These are phyloP conservation scores for Cicer arietinum DNA, from an alignment of 306 rosid species.

Conservation along the genomic window DNA sequence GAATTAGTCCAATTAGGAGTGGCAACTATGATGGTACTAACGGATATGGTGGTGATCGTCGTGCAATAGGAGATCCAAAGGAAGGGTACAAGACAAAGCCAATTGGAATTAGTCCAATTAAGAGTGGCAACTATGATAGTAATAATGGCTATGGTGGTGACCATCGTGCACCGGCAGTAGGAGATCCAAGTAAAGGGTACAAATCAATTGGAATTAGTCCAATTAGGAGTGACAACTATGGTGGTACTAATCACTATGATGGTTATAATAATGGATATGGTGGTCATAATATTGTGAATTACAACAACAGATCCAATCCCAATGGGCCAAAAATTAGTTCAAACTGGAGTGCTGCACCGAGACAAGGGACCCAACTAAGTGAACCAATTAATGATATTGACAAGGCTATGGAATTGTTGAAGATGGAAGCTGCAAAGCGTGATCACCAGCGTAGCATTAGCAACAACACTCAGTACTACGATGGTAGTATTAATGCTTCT, in stretches of 20 bases:
- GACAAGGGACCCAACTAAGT: constrained; percentile 47
- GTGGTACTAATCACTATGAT: constrained; percentile 4
- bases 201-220: constrained; percentile 36
- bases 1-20: too few species aligned
- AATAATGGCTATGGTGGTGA: not conserved
- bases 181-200: not conserved
- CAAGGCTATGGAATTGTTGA: constrained; percentile 41
- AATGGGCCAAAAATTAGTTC: constrained; percentile 9
- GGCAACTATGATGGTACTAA: not conserved
- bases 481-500: not conserved
- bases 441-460: not conserved
- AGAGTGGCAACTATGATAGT: constrained; percentile 27
- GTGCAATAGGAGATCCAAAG: not conserved
- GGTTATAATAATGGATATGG: not conserved
- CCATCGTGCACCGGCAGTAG: too few species aligned
- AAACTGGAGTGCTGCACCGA: constrained; percentile 35
- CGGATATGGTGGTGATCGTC: not conserved
- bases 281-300: not conserved
- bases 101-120: constrained; percentile 36
- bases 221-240: constrained; percentile 12
- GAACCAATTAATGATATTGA: constrained; percentile 52
- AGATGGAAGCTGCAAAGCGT: constrained; percentile 39
- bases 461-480: not conserved
- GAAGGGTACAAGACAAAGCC: constrained; percentile 38
- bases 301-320: constrained; percentile 15